These are phyloP conservation scores for Cladobotryum mycophilum DNA, from an alignment of 2,329 filamentous ascomycete species.

Conservation along the genomic window DNA sequence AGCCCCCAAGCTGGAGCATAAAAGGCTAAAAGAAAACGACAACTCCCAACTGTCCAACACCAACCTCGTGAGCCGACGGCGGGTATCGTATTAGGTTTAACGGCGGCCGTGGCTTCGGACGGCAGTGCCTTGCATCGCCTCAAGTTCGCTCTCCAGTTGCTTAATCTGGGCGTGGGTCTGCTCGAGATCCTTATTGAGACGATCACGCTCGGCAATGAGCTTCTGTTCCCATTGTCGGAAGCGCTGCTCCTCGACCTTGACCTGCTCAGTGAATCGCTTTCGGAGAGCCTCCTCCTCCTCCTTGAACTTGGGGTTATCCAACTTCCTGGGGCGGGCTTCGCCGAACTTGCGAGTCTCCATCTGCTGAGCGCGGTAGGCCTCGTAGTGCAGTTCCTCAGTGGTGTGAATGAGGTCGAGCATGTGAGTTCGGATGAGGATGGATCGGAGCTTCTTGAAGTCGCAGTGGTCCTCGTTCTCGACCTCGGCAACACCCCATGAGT, in stretches of 20 bases:
- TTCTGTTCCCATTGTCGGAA: constrained; percentile 99
- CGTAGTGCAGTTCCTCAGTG: constrained; percentile 98
- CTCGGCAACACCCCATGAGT: constrained; percentile 98
- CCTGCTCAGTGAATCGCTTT: constrained; percentile 99
- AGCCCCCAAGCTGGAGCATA: constrained; percentile 25
- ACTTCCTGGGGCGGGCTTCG: constrained; percentile 91
- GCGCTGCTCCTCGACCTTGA: constrained; percentile 99
- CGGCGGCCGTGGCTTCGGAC: constrained; percentile 89
- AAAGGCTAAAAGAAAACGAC: constrained; percentile 13
- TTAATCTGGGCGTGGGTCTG: constrained; percentile 94
- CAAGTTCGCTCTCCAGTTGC: constrained; percentile 85
- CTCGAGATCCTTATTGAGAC: constrained; percentile 99
- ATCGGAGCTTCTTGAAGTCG: constrained; percentile 99
- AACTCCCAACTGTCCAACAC: constrained; percentile 22
- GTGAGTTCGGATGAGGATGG: constrained; percentile 96
- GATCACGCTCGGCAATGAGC: constrained; percentile 96
- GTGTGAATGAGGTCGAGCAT: constrained; percentile 99
- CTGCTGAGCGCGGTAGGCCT: constrained; percentile 97
- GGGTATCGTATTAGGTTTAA: constrained; percentile 41
- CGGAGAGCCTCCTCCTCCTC: constrained; percentile 97
- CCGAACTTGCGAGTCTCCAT: constrained; percentile 99
- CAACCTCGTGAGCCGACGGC: constrained; percentile 19
- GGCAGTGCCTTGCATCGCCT: constrained; percentile 83
- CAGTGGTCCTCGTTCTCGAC: constrained; percentile 99
- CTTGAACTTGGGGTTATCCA: constrained; percentile 99